Conservation (phyloP, 148 eudicot genomes). For the Chenopodium formosanum region DNA sequence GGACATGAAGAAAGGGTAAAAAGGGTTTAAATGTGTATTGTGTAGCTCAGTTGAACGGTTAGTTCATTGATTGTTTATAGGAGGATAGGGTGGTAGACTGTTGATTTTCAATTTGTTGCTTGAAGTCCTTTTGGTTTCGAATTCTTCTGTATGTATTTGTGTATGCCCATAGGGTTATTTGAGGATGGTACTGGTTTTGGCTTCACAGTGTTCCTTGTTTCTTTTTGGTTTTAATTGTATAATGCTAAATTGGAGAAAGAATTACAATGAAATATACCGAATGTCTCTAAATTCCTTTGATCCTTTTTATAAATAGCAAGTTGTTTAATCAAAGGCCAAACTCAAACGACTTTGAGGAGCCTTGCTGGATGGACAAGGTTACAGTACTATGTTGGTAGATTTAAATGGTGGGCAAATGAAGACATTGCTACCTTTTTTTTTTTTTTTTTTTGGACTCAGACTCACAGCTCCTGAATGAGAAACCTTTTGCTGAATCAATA, state of each 20-base stretch:
- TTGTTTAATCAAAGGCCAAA: neutral
- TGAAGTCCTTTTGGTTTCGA: neutral
- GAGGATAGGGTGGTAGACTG: neutral
- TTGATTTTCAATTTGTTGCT: neutral
- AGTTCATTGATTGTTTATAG: neutral
- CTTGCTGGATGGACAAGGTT: conserved; percentile 3
- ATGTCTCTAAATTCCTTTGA: neutral
- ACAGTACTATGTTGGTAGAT: neutral
- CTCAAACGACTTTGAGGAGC: neutral
- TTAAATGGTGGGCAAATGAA: neutral
- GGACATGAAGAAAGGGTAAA: neutral
- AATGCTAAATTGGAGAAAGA: neutral
- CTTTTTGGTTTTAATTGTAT: neutral
- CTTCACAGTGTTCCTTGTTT: neutral
- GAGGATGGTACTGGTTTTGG: neutral
- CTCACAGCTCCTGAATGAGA: neutral
- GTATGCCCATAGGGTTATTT: neutral
- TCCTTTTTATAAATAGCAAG: neutral
- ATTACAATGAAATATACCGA: neutral
- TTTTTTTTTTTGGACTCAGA: neutral
- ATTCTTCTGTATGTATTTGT: neutral
- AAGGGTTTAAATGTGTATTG: neutral
- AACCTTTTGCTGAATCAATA: neutral
- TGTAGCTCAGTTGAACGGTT: neutral
- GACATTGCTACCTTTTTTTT: neutral